A percentile compares a stretch with the other conserved stretches of the same genome.
Conservation (phyloP, 1,284 basidiomycete species). For the Filobasidium uniguttulatum region DNA sequence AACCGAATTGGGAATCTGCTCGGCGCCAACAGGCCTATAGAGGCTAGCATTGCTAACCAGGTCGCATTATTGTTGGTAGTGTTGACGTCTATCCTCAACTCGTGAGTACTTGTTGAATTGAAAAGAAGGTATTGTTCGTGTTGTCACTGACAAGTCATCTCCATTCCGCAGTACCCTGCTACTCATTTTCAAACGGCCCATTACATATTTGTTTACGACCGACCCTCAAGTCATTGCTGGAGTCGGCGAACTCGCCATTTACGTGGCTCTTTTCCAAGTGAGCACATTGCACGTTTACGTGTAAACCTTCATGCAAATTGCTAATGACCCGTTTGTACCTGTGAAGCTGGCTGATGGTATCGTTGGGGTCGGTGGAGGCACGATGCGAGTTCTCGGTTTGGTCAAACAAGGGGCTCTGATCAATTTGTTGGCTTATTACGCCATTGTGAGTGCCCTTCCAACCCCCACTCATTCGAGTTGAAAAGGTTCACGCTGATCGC, state of each 20-base stretch:
- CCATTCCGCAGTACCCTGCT: slow-evolving; percentile 49
- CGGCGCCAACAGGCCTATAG: slow-evolving; percentile 53
- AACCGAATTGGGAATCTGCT: slow-evolving; percentile 75
- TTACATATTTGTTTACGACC: slow-evolving; percentile 73
- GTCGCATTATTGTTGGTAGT: slow-evolving; percentile 51
- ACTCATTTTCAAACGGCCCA: slow-evolving; percentile 53
- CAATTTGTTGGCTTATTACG: slow-evolving; percentile 41
- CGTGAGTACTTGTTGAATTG: slow-evolving; percentile 37
- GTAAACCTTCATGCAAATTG: background rate
- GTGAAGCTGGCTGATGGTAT: slow-evolving; percentile 46
- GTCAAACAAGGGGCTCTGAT: slow-evolving; percentile 40
- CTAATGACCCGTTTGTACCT: slow-evolving; percentile 20
- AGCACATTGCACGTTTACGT: slow-evolving; percentile 18
- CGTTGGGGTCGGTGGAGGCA: slow-evolving; percentile 53
- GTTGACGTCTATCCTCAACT: slow-evolving; percentile 46
- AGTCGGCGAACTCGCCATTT: slow-evolving; percentile 58
- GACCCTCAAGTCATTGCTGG: slow-evolving; percentile 51
- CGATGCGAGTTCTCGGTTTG: slow-evolving; percentile 63
- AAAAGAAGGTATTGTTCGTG: background rate
- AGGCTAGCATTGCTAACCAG: slow-evolving; percentile 52
- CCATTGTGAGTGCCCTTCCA: slow-evolving; percentile 24
- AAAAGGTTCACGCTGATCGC: background rate
- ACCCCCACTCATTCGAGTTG: too few relatives aligned
- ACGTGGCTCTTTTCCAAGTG: slow-evolving; percentile 60
- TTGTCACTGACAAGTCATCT: background rate